Evolutionary conservation across 148 eudicot genomes (phyloP), one percentile per base, ranked within the genome.

Genomic region (Dianthus caryophyllus): DNA sequence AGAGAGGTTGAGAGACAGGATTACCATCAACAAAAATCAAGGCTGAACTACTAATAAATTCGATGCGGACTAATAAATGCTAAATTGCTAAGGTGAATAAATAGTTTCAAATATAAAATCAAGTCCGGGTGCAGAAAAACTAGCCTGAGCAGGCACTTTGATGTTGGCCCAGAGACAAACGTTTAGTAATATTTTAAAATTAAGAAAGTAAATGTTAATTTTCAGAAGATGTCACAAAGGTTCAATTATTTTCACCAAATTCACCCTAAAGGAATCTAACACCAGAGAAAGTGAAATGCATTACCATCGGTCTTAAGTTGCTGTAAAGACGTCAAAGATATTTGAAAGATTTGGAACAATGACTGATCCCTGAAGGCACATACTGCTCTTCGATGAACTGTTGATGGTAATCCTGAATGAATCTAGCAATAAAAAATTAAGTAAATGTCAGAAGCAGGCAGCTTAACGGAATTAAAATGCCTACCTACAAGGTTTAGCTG

Each of bases 221-320:
- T 53, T 53, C 29, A 53, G 58, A 25, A 18, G 58, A 56, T 14
- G 18, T 11, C 36, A 47, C 26, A 33, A 60, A 60, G 11, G 43
- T 60, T 60, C 64, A 33, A 60, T 60, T 33, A n/a, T 4, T 60
- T 60, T 36, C 46, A 60, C 11, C 46, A 60, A 21, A 60, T 17
- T 9, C 24, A n/a, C 26, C 38, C 39, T 11, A 68, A 55, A 41
- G 5, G 26, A 44, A 36, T 25, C 9, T 61, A 2, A n/a, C 39
- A 20, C 47, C 47, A 61, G 48, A 59, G 39, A 58, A 10, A 11
- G 36, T 66, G 1, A 15, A 26, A 55, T 41, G 70, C 39, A 73
- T 55, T 89, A 91, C 97, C 92, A 75, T 91, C 92, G 74, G 30
- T 86, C 82, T 74, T 79, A 38, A 91, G 85, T 71, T 88, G 97